Evolutionary conservation across 371 early-diverging fungal genomes (phyloP).

Genomic region (Batkoa obscura): DNA sequence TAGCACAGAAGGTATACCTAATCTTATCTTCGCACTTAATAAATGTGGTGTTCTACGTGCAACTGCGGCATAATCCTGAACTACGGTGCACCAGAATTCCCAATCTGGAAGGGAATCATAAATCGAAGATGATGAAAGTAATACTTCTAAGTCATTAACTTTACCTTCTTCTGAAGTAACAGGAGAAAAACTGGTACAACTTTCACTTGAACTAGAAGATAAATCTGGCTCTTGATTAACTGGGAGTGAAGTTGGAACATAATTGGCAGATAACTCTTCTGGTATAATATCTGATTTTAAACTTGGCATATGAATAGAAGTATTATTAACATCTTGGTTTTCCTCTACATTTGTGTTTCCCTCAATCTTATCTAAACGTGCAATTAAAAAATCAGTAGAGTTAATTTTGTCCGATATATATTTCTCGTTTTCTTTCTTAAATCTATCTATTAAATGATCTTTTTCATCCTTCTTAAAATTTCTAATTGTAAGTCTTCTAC

Average conservation of each 20-base stretch:
- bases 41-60: constrained; percentile 36
- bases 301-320: not conserved
- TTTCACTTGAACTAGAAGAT: not conserved
- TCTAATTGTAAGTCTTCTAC: not conserved
- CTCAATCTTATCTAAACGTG: not conserved
- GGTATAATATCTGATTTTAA: not conserved
- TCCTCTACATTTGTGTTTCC: not conserved
- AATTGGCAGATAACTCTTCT: not conserved
- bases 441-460: not conserved
- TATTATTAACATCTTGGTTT: not conserved
- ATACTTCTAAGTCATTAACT: too few relatives aligned
- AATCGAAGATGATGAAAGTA: not conserved
- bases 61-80: constrained; percentile 58
- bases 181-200: not conserved
- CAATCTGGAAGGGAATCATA: constrained; percentile 26
- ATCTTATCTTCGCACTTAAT: constrained; percentile 41
- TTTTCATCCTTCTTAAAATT: not conserved
- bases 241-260: not conserved
- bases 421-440: not conserved
- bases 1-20: constrained; percentile 65
- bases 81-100: constrained; percentile 86
- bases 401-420: not conserved
- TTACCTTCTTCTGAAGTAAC: not conserved
- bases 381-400: not conserved
- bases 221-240: not conserved